These are phyloP conservation scores for Ceratocystis variospora DNA, from an alignment of 2,329 filamentous ascomycete genomes.

Conservation along the genomic window DNA sequence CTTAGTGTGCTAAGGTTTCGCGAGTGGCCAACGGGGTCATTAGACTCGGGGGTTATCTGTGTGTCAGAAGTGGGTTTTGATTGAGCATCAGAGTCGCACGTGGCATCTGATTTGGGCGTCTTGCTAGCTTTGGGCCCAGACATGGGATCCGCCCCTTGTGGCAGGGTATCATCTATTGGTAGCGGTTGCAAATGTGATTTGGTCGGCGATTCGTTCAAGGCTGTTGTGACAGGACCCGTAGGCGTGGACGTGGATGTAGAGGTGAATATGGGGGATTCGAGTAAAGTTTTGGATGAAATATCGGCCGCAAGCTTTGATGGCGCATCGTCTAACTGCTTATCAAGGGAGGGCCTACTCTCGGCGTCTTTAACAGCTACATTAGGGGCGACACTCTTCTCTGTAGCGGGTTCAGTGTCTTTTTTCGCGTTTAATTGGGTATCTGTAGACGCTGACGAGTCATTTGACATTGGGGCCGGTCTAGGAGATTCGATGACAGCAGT, in stretches of 20 bases:
- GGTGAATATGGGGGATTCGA: background rate
- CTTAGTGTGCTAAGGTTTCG: constrained; percentile 17
- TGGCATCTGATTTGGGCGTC: background rate
- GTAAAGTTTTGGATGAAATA: background rate
- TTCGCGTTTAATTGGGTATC: background rate
- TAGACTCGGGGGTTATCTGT: background rate
- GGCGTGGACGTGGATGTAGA: background rate
- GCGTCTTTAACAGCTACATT: background rate
- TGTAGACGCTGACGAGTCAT: background rate
- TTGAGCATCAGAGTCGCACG: background rate
- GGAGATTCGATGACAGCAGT: background rate
- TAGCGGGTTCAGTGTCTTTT: background rate
- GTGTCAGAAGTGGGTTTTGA: background rate
- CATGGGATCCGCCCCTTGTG: background rate
- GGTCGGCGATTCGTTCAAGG: background rate
- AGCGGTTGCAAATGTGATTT: too few species aligned
- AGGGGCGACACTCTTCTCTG: background rate
- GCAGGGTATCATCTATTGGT: background rate
- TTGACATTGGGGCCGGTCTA: background rate
- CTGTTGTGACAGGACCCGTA: background rate
- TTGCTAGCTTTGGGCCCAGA: background rate
- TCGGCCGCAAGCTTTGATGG: background rate
- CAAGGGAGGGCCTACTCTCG: background rate
- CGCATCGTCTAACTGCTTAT: background rate
- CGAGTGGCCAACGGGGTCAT: constrained; percentile 7